A percentile compares a stretch with the other conserved stretches of the same genome.
Conservation (phyloP, 1,139 yeast genomes). For the Tardiomyces depauwii region DNA sequence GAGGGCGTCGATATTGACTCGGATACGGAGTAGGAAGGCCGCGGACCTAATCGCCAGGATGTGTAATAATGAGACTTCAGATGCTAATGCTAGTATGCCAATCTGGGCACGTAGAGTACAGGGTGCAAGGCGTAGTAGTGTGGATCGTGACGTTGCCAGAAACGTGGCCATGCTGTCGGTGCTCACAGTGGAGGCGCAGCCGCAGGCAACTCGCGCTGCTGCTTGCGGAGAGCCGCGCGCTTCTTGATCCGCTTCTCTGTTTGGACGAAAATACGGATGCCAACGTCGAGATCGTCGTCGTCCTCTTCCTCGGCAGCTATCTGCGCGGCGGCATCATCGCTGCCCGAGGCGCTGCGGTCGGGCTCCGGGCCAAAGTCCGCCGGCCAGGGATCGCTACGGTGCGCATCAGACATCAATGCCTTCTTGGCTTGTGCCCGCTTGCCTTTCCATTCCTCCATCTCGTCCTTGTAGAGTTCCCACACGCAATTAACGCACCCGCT, state of each 20-base stretch:
- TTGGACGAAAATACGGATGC: slow-evolving; percentile 73
- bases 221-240: slow-evolving; percentile 1
- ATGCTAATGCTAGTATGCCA: too few relatives aligned
- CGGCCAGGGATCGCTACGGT: slow-evolving; percentile 54
- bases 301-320: slow-evolving; percentile 28
- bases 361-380: slow-evolving; percentile 68
- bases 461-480: slow-evolving; percentile 89
- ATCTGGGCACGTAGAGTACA: too few relatives aligned
- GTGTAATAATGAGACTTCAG: too few relatives aligned
- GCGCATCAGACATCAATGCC: slow-evolving; percentile 26
- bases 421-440: slow-evolving; percentile 51
- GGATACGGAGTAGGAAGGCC: background rate
- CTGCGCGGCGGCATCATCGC: background rate
- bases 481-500: slow-evolving; percentile 95
- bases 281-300: slow-evolving; percentile 65
- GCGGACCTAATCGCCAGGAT: background rate
- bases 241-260: slow-evolving; percentile 56
- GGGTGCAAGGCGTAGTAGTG: too few relatives aligned
- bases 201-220: slow-evolving; percentile 20
- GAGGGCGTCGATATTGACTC: slow-evolving; percentile 45
- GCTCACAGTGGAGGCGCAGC: background rate
- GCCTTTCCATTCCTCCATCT: slow-evolving; percentile 67
- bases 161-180: too few relatives aligned
- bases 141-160: too few relatives aligned
- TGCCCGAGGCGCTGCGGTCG: slow-evolving; percentile 12